Percentiles rank a stretch among this genome's conserved stretches.
phyloP scores from a whole-genome alignment of 352 stramenopile genomes.

The Halophytophthora batemanensis region DNA sequence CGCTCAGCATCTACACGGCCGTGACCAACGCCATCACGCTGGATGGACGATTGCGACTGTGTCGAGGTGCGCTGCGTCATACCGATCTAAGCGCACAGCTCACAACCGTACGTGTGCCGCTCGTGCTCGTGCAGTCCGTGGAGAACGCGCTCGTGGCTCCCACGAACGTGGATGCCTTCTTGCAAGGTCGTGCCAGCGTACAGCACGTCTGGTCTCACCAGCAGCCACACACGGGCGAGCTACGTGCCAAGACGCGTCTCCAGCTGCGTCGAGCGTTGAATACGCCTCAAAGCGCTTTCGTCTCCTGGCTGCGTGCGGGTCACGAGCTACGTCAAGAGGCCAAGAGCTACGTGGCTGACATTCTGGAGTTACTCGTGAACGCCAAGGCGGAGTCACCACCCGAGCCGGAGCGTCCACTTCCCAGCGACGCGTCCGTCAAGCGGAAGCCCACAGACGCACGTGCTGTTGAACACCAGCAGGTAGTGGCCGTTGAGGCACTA shows the following conservation, averaged over 20 bases:
- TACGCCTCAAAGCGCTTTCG: constrained; percentile 68
- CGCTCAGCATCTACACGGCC: constrained; percentile 91
- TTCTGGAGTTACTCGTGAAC: constrained; percentile 81
- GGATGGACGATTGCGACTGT: constrained; percentile 82
- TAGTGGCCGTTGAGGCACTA: not conserved
- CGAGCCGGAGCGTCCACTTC: too few relatives aligned
- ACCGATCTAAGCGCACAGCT: constrained; percentile 61
- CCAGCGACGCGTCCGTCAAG: too few relatives aligned
- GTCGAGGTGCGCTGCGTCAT: constrained; percentile 74
- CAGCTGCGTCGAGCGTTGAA: constrained; percentile 53
- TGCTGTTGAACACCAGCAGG: too few relatives aligned
- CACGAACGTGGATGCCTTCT: constrained; percentile 88
- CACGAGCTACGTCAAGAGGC: constrained; percentile 89
- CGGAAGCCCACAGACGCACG: not conserved
- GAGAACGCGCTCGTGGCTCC: constrained; percentile 87
- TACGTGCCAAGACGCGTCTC: constrained; percentile 47
- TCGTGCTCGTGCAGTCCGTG: constrained; percentile 87
- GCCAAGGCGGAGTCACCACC: constrained; percentile 24
- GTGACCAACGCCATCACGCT: constrained; percentile 91
- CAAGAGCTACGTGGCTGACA: constrained; percentile 74
- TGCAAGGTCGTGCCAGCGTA: constrained; percentile 71
- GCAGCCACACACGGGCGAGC: constrained; percentile 41
- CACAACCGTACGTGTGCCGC: constrained; percentile 51
- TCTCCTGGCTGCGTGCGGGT: constrained; percentile 85
- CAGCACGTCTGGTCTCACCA: constrained; percentile 80